Evolutionary conservation across 257 asterid genomes (phyloP), one percentile per base, ranked within the genome.

Genomic region (Ocimum tenuiflorum): DNA sequence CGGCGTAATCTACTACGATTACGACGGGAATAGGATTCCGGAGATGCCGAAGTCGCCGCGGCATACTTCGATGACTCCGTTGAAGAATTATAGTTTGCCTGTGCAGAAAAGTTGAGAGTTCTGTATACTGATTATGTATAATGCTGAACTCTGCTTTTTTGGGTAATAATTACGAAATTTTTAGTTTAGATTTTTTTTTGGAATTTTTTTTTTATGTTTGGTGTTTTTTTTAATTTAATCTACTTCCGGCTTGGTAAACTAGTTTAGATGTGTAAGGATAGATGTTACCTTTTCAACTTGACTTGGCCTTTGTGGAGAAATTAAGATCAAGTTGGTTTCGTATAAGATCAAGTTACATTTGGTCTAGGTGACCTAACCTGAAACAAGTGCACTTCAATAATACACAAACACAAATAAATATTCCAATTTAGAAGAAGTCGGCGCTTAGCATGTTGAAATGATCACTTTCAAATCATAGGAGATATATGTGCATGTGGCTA

Each of bases 21-120:
- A 77, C 33, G 48, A 67, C 45, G 98, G 98, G 13, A 86, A 91
- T 48, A 76, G 85, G 72, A 77, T 88, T 18, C 51, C 88, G 11
- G 90, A 86, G 82, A 82, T 88, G 78, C 95, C 96, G 1, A 88
- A 86, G 77, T 88, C 97, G 7, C 96, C 98, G 0, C 70, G 90
- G 70, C 67, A 64, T 1, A 27, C 71, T 18, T 75, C 77, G 1
- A 31, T 79, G 80, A 73, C 68, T 54, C 85, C 88, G 10, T 50
- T 80, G 70, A 79, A 78, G 45, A 72, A 27, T 51, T 69, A 74
- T 69, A 69, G 72, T 49, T 72, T 35, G 24, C 82, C 65, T 35
- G 29, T 13, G 43, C 66, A 63, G 39, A 66, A 56, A 68, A 61
- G 49, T n/a, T 33, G 71, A 51, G 39, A 35, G 49, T 8, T 63